These are phyloP conservation scores for Microdochium trichocladiopsis DNA, from an alignment of 2,329 filamentous ascomycete species.

Conservation along the genomic window DNA sequence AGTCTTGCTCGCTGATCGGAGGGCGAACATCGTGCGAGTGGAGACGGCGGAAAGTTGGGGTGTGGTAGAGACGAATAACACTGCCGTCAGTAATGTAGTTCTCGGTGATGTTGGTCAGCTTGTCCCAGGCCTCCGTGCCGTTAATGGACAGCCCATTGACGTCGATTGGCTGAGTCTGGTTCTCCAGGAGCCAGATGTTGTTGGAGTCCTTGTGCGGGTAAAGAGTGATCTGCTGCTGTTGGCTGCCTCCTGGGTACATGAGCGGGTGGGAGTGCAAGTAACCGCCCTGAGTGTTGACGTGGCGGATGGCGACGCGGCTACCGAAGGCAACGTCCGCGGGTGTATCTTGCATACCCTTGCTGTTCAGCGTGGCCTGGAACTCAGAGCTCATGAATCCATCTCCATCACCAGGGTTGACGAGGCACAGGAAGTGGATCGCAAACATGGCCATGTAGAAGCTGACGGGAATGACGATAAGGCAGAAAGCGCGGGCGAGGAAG, in stretches of 20 bases:
- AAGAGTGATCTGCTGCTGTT: slow-evolving; percentile 96
- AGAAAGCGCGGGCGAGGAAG: slow-evolving; percentile 84
- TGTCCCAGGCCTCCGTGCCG: slow-evolving; percentile 80
- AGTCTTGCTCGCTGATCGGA: slow-evolving; percentile 79
- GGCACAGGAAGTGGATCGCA: slow-evolving; percentile 88
- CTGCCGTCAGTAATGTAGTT: slow-evolving; percentile 70
- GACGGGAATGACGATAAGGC: slow-evolving; percentile 79
- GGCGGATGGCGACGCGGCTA: slow-evolving; percentile 77
- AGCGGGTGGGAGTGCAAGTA: slow-evolving; percentile 95
- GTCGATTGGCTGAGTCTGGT: slow-evolving; percentile 85
- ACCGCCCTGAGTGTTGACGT: slow-evolving; percentile 95
- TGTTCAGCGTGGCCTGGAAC: slow-evolving; percentile 95
- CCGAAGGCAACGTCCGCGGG: slow-evolving; percentile 88
- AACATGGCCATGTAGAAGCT: slow-evolving; percentile 97
- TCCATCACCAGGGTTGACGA: slow-evolving; percentile 91
- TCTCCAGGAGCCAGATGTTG: slow-evolving; percentile 91
- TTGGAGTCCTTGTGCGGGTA: slow-evolving; percentile 99
- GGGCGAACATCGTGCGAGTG: slow-evolving; percentile 94
- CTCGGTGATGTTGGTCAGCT: slow-evolving; percentile 48
- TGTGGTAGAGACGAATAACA: slow-evolving; percentile 77
- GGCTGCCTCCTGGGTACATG: slow-evolving; percentile 96
- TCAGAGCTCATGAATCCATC: slow-evolving; percentile 99
- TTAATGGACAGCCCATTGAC: slow-evolving; percentile 69
- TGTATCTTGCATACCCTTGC: slow-evolving; percentile 92
- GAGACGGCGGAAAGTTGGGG: slow-evolving; percentile 75